Evolutionary conservation across 169 alveolate genomes (phyloP).

Genomic region (Plasmodium gallinaceum): DNA sequence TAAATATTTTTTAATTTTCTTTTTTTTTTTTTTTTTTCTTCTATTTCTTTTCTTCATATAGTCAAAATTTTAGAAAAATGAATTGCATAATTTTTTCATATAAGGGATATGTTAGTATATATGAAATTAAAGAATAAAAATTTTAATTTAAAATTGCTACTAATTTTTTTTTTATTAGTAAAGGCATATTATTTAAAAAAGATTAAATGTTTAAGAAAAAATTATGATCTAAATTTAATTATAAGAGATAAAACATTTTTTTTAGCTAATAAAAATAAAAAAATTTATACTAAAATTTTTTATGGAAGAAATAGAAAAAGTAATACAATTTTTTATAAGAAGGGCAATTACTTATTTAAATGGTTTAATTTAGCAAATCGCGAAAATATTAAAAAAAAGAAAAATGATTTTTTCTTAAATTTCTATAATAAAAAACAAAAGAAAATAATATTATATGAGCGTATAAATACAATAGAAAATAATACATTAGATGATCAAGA

Average conservation of each 20-base stretch:
- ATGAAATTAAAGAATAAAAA: neutral
- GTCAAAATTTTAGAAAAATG: neutral
- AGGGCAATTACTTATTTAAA: too few relatives aligned
- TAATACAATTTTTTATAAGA: neutral
- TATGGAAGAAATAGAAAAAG: too few relatives aligned
- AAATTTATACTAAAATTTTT: too few relatives aligned
- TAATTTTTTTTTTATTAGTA: neutral
- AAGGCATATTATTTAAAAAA: constrained; percentile 16
- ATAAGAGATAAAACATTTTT: too few relatives aligned
- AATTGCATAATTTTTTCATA: neutral
- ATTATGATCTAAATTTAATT: too few relatives aligned
- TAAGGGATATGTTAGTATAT: constrained; percentile 11
- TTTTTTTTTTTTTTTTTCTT: neutral
- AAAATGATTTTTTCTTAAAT: too few relatives aligned
- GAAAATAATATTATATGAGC: neutral
- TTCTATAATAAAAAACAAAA: too few relatives aligned
- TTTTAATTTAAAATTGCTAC: constrained; percentile 3
- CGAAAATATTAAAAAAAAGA: too few relatives aligned
- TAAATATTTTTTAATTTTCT: neutral
- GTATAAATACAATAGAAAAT: neutral
- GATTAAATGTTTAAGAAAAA: neutral
- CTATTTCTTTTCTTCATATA: neutral
- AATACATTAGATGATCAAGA: neutral
- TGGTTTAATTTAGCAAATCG: too few relatives aligned
- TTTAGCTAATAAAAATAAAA: too few relatives aligned